phyloP scores from a whole-genome alignment of 73 alveolate genomes.

The Blepharisma japonicum region DNA sequence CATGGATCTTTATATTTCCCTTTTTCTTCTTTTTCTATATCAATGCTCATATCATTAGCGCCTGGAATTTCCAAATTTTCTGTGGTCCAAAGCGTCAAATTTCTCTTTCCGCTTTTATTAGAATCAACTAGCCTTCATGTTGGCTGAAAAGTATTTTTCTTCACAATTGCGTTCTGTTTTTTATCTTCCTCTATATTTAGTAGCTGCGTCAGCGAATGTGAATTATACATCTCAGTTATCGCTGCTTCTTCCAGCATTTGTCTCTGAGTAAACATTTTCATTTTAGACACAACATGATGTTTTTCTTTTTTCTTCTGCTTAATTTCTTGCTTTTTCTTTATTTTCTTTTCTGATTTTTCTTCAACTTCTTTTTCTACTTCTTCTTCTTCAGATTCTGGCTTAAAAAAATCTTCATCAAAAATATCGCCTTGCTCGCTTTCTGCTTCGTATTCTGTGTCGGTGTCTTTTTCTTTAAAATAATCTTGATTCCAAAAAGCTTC shows the following conservation, averaged over 20 bases:
- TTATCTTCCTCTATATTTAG: not conserved
- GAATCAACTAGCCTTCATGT: not conserved
- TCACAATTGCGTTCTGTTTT: not conserved
- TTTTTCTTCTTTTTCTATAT: not conserved
- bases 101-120: not conserved
- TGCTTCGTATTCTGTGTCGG: not conserved
- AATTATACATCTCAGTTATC: conserved; percentile 4
- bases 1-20: conserved; percentile 8
- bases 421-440: conserved; percentile 21
- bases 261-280: not conserved
- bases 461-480: not conserved
- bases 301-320: not conserved
- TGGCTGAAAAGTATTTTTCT: not conserved
- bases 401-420: conserved; percentile 26
- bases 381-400: not conserved
- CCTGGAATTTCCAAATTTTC: not conserved
- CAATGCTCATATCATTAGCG: not conserved
- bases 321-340: not conserved
- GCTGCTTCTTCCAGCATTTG: conserved; percentile 30
- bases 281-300: not conserved
- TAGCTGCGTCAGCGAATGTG: not conserved
- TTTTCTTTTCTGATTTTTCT: not conserved
- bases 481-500: conserved; percentile 17
- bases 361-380: not conserved
- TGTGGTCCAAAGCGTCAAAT: not conserved